phyloP scores from a whole-genome alignment of 768 basidiomycete species.

The Leccinum incarnatum region DNA sequence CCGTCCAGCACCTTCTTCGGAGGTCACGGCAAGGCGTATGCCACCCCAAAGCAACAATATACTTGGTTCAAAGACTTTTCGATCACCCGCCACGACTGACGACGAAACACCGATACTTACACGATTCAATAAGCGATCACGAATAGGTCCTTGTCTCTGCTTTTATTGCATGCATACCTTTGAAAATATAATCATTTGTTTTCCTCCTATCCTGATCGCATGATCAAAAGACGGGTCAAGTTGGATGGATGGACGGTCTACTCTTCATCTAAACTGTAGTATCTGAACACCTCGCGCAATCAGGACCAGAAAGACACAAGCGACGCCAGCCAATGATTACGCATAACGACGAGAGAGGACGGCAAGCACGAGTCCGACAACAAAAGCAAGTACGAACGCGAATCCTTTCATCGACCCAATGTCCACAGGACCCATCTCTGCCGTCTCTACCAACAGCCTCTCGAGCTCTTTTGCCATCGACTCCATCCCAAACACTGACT shows the following conservation, averaged over 20 bases:
- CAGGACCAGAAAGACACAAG: not conserved
- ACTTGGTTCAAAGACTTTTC: conserved; percentile 73
- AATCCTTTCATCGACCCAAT: conserved; percentile 16
- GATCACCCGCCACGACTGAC: conserved; percentile 35
- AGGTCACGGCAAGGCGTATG: conserved; percentile 63
- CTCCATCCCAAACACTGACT: conserved; percentile 69
- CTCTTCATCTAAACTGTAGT: not conserved
- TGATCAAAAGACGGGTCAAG: not conserved
- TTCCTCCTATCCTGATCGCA: not conserved
- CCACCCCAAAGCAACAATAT: conserved; percentile 72
- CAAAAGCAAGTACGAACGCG: conserved; percentile 19
- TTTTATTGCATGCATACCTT: not conserved
- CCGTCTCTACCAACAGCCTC: conserved; percentile 50
- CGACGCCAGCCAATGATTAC: not conserved
- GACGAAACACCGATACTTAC: not conserved
- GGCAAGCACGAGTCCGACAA: conserved; percentile 25
- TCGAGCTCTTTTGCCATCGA: conserved; percentile 68
- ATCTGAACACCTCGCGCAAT: not conserved
- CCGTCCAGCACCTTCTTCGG: conserved; percentile 69
- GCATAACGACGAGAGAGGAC: conserved; percentile 14
- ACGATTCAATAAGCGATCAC: not conserved
- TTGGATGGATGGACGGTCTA: too few relatives aligned
- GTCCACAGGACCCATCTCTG: conserved; percentile 48
- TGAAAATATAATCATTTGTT: not conserved
- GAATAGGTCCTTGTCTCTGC: not conserved